Conservation (phyloP, 1,139 yeast species). For the Sugiyamaella pinicola region DNA sequence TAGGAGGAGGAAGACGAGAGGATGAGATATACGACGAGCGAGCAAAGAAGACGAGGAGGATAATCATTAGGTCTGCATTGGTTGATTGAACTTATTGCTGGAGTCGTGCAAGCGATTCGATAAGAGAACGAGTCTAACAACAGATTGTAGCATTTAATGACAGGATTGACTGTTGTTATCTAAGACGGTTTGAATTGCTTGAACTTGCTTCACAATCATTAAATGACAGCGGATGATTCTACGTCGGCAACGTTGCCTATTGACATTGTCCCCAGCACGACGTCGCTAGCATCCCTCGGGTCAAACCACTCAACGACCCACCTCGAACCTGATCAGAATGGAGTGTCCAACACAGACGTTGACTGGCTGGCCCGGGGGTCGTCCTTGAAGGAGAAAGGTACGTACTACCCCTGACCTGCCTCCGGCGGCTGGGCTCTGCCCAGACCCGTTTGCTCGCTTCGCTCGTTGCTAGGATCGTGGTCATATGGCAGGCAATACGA, state of each 20-base stretch:
- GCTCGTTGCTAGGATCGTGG: not conserved
- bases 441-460: not conserved
- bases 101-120: too few relatives aligned
- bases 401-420: constrained; percentile 5
- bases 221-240: constrained; percentile 1
- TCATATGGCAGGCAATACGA: too few relatives aligned
- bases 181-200: too few relatives aligned
- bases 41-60: too few relatives aligned
- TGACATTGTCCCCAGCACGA: constrained; percentile 3
- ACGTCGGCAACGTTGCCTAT: constrained; percentile 1
- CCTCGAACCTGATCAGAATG: constrained; percentile 38
- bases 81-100: too few relatives aligned
- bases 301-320: constrained; percentile 9
- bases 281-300: not conserved
- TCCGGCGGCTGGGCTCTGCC: not conserved
- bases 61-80: not conserved
- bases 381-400: constrained; percentile 54
- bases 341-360: constrained; percentile 71
- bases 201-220: too few relatives aligned
- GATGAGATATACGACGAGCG: too few relatives aligned
- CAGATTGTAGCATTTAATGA: too few relatives aligned
- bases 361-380: constrained; percentile 69
- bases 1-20: too few relatives aligned
- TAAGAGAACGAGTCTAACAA: too few relatives aligned
- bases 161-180: too few relatives aligned